phyloP scores from a whole-genome alignment of 2,329 filamentous ascomycete species.

The Talaromyces rugulosus region DNA sequence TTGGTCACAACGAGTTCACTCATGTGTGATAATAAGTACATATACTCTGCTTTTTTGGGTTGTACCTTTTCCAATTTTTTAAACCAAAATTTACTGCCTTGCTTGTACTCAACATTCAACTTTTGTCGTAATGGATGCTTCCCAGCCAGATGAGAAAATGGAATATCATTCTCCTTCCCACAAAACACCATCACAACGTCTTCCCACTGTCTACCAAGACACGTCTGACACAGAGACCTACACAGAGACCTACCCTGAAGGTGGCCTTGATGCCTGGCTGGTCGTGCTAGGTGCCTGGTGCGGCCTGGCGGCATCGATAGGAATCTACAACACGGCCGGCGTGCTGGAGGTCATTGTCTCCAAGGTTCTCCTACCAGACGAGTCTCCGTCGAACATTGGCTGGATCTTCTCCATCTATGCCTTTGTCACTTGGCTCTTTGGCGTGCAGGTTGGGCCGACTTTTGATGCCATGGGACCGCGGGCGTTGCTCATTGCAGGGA shows the following conservation, averaged over 20 bases:
- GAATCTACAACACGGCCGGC: conserved; percentile 34
- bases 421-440: conserved; percentile 26
- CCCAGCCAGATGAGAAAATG: not conserved
- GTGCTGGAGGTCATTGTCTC: conserved; percentile 20
- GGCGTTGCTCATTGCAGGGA: conserved; percentile 19
- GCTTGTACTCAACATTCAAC: not conserved
- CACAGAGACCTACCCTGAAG: conserved; percentile 17
- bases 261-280: conserved; percentile 23
- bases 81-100: not conserved
- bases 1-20: not conserved
- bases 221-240: conserved; percentile 6
- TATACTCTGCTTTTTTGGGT: not conserved
- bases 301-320: conserved; percentile 29
- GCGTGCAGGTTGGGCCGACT: conserved; percentile 26
- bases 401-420: conserved; percentile 28
- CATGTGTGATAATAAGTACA: not conserved
- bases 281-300: conserved; percentile 26
- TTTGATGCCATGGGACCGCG: conserved; percentile 28
- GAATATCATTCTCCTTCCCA: not conserved
- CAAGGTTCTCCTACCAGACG: conserved; percentile 14
- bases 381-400: conserved; percentile 14
- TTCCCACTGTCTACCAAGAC: not conserved
- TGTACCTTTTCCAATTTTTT: not conserved
- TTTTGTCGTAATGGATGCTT: not conserved
- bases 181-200: not conserved